Evolutionary conservation across 306 rosid species (phyloP).

Genomic region (Acacia melanoxylon): DNA sequence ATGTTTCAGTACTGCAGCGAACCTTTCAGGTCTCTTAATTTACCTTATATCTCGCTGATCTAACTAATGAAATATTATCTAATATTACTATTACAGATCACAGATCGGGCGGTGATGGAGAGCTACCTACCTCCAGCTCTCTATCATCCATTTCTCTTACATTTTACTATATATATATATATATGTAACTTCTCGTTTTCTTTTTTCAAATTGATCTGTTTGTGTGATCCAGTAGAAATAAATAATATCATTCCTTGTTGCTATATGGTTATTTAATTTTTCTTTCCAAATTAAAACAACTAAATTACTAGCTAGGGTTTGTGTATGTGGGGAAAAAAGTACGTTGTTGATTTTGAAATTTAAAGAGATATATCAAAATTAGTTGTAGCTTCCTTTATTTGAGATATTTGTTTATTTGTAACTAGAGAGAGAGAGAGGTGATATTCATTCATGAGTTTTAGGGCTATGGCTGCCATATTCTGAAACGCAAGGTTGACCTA

Average conservation of each 20-base stretch:
- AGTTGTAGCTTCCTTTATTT: not conserved
- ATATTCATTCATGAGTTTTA: not conserved
- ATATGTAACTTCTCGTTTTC: not conserved
- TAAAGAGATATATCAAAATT: not conserved
- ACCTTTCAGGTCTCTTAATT: constrained; percentile 37
- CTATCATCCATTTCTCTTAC: not conserved
- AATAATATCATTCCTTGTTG: not conserved
- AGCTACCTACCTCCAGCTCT: not conserved
- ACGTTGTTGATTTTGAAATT: not conserved
- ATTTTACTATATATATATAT: no score
- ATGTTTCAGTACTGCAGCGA: constrained; percentile 53
- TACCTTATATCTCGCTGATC: not conserved
- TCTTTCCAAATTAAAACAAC: not conserved
- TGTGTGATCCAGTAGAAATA: not conserved
- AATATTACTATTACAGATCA: no score
- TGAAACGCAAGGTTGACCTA: not conserved
- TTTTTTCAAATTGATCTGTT: not conserved
- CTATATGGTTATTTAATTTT: not conserved
- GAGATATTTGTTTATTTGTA: not conserved
- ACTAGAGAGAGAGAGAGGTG: not conserved
- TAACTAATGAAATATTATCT: no score
- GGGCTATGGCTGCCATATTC: constrained; percentile 17
- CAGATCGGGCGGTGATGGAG: no score
- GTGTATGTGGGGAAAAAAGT: not conserved
- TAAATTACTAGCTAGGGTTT: not conserved